Base-by-base conservation (phyloP, 1,284 basidiomycete genomes). In the Apiotrichum porosum region DNA sequence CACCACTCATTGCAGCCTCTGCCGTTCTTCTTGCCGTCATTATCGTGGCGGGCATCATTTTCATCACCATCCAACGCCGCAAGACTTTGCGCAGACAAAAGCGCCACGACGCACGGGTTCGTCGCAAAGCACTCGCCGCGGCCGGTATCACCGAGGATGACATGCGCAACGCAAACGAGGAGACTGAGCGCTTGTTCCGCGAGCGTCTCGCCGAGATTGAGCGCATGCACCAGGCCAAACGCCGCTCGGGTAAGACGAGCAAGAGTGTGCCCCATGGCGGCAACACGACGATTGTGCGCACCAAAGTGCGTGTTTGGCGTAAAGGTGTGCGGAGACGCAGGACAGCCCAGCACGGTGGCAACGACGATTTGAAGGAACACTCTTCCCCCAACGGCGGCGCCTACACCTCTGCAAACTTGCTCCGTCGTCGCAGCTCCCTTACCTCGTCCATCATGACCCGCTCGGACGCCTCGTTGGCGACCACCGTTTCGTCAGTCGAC, bases 1-100 rank as follows among this genome's bases (percentile, higher is more conserved):
- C 71, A 2, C 71, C 72, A 0, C 54, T 74, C 4, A 74, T 74
- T 30, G 66, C 63, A n/a, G 58, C 66, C 17, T 62, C 65, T 2
- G 66, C 63, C 31, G 62, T 70, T 19, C 62, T 72, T 40, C 51
- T 74, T 40, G 66, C 71, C 6, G 37, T 65, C 6, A 43, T 60
- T 26, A 69, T 74, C 28, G 65, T 71, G 24, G 56, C 56, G 26
- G 56, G 56, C 18, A 65, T 72, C 51, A 57, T 68, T 22, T 52
- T 70, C 24, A 52, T 63, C 44, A 63, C 65, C 0, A 50, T 70
- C 33, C 57, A 61, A 18, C 60, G 72, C 10, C 61, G 64, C 19
- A 71, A 71, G 47, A 52, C 57, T 12, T 61, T 57, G 34, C 62
- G 64, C 42, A 57, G 58, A 24, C 52, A 56, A 28, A 67, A 66